Conservation (phyloP, 345 rosid genomes). For the Salix dunnii region DNA sequence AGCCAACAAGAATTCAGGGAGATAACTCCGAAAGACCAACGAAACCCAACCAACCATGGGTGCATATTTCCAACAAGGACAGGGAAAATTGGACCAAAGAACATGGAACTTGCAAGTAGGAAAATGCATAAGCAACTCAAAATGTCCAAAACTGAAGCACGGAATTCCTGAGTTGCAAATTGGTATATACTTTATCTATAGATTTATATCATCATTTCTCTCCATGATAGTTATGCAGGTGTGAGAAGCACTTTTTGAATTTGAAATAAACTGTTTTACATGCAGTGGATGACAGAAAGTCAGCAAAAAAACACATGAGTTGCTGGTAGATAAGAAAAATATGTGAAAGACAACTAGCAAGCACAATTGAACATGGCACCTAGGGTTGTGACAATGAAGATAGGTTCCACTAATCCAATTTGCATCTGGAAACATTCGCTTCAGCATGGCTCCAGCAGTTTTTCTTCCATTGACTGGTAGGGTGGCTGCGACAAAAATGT, state of each 20-base stretch:
- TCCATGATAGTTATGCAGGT: background rate
- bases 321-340: background rate
- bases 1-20: no score
- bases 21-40: no score
- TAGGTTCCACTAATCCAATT: conserved; percentile 81
- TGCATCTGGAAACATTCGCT: conserved; percentile 88
- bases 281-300: no score
- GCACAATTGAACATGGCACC: conserved; percentile 42
- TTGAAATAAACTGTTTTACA: no score
- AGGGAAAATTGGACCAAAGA: background rate
- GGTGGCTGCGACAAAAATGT: conserved; percentile 93
- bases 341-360: conserved; percentile 4
- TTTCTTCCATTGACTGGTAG: conserved; percentile 90
- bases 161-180: background rate
- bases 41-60: background rate
- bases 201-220: background rate
- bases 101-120: background rate
- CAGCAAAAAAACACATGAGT: background rate
- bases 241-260: background rate
- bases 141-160: background rate
- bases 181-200: background rate
- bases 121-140: background rate
- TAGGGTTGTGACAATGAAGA: conserved; percentile 91
- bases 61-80: background rate
- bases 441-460: conserved; percentile 87